phyloP scores from a whole-genome alignment of 305 asterid genomes.

The Solanum hybrid region DNA sequence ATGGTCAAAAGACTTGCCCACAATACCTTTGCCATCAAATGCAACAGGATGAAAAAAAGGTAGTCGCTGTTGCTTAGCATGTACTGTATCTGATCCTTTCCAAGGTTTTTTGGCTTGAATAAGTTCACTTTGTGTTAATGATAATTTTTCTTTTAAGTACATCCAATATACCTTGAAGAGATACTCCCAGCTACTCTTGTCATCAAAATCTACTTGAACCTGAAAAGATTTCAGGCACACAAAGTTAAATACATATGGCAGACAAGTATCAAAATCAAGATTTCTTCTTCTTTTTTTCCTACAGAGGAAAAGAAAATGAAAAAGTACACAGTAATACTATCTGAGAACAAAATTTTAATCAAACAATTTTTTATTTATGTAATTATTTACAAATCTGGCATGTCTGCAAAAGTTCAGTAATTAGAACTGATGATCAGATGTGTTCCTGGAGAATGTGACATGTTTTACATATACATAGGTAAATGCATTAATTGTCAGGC shows the following conservation, averaged over 20 bases:
- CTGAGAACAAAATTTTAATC: not conserved
- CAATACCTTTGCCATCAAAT: conserved; percentile 23
- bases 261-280: not conserved
- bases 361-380: not conserved
- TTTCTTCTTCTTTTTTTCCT: not conserved
- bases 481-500: not conserved
- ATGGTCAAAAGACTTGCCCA: conserved; percentile 24
- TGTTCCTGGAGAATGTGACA: not conserved
- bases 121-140: conserved; percentile 56
- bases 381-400: not conserved
- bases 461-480: not conserved
- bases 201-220: conserved; percentile 90
- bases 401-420: not conserved
- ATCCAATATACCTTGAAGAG: conserved; percentile 91
- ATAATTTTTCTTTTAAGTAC: conserved; percentile 49
- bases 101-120: conserved; percentile 55
- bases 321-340: not conserved
- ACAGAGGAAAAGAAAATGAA: not conserved
- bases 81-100: conserved; percentile 30
- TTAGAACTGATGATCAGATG: not conserved
- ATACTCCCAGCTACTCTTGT: conserved; percentile 80
- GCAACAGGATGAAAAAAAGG: conserved; percentile 17
- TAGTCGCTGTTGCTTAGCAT: conserved; percentile 23
- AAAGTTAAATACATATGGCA: not conserved
- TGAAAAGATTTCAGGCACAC: conserved; percentile 19